Evolutionary conservation across 2,329 filamentous ascomycete species (phyloP), one percentile per base, ranked within the genome.

Genomic region (Botryosphaeria dothidea): DNA sequence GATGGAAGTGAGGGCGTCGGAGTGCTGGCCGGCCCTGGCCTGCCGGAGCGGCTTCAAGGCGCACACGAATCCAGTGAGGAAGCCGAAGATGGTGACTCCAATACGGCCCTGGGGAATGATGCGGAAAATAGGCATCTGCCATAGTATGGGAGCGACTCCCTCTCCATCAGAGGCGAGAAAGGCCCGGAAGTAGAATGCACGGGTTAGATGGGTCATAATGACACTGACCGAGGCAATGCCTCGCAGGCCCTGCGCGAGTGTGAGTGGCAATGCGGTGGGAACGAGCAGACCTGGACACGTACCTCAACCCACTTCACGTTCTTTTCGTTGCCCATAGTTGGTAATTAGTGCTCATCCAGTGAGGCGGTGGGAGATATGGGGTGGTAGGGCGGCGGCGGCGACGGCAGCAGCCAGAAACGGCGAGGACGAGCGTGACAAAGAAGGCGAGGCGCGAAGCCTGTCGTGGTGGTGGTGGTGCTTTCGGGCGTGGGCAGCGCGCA

Each of bases 31-130:
- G 8, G 80, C 77, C 36, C 82, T 81, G 21, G 81, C 80, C 49
- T 82, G 80, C 70, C 82, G 83, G 15, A 85, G 73, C 1, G 84
- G 84, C 70, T 85, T 85, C 65, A 85, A 76, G 29, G 83, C 83
- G 71, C 83, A 85, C 23, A 86, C 84, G 67, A 85, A 85, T 65
- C 84, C 84, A 0, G 84, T 85, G 62, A 86, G 74, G 68, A 86
- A 84, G 58, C 83, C 82, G 68, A 86, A 86, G 71, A 85, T 84
- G 66, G 83, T 83, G 36, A 86, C 84, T 48, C 83, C 83, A 31
- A 85, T 80, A 23, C 83, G 80, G 49, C 84, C 84, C 71, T 85
- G 83, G 76, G 79, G 83, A 31, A 82, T 82, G n/a, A 85, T 76
- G n/a, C 84, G 83, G n/a, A 85, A 71, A 66, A 85, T 79, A 4